Conservation (phyloP, 1,139 yeast genomes). For the Pichia sp. region DNA sequence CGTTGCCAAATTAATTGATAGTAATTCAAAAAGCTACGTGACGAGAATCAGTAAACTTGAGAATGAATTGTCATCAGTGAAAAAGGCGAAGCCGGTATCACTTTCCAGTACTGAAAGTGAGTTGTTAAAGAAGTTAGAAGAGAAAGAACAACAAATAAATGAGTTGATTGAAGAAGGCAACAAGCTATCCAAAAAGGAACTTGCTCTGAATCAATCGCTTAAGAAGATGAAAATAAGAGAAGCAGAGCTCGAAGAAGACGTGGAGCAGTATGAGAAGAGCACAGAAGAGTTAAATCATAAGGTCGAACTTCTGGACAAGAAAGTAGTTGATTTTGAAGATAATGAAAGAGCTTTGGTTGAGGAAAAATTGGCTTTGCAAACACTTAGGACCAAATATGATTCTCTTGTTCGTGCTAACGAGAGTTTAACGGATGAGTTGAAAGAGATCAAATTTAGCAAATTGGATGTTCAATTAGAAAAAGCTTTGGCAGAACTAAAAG, state of each 20-base stretch:
- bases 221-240: constrained; percentile 57
- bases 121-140: constrained; percentile 34
- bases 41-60: constrained; percentile 6
- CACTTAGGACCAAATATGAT: constrained; percentile 27
- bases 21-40: constrained; percentile 9
- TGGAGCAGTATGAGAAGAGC: constrained; percentile 20
- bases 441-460: constrained; percentile 32
- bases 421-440: constrained; percentile 28
- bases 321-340: constrained; percentile 26
- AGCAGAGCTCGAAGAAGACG: constrained; percentile 36
- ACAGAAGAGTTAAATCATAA: constrained; percentile 34
- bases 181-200: constrained; percentile 67
- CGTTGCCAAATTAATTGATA: neutral
- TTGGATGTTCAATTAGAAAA: constrained; percentile 42
- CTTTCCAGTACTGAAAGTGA: constrained; percentile 6
- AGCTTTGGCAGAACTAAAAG: constrained; percentile 35
- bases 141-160: constrained; percentile 54
- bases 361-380: constrained; percentile 26
- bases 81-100: neutral
- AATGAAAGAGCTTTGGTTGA: constrained; percentile 27
- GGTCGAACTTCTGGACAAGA: constrained; percentile 36
- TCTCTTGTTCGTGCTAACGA: constrained; percentile 25
- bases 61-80: neutral
- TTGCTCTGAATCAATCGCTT: constrained; percentile 62
- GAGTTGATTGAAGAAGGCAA: constrained; percentile 75